These are phyloP conservation scores for Chlorella sorokiniana DNA, from an alignment of 139 green algal species.

Conservation along the genomic window DNA sequence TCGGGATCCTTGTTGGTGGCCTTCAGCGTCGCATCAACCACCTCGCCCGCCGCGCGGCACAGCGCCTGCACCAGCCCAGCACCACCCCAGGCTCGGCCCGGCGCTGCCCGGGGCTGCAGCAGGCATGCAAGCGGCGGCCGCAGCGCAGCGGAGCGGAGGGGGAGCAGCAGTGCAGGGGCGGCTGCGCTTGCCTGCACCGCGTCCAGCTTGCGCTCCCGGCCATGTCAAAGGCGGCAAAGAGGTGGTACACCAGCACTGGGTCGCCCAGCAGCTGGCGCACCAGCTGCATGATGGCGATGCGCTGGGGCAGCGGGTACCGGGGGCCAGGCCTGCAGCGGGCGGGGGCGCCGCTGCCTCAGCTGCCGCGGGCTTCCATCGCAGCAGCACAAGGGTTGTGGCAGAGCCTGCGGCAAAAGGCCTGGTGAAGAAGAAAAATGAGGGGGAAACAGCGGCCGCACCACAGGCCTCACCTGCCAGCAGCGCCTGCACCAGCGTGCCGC, in stretches of 20 bases:
- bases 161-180: not conserved
- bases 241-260: constrained; percentile 49
- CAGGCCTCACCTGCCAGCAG: constrained; percentile 55
- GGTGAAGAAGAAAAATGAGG: not conserved
- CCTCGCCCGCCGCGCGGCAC: constrained; percentile 31
- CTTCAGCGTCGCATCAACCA: constrained; percentile 40
- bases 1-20: constrained; percentile 33
- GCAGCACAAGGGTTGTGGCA: not conserved
- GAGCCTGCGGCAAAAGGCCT: not conserved
- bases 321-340: not conserved
- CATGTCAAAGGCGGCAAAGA: constrained; percentile 59
- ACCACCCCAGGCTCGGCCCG: not conserved
- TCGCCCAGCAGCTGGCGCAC: constrained; percentile 55
- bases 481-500: constrained; percentile 49
- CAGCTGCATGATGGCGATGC: constrained; percentile 55
- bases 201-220: constrained; percentile 50
- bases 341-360: too few relatives aligned
- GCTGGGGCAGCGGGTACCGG: constrained; percentile 45
- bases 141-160: not conserved
- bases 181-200: constrained; percentile 27
- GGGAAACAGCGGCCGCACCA: not conserved
- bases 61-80: constrained; percentile 30
- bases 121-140: too few relatives aligned
- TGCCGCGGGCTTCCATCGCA: too few relatives aligned
- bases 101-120: not conserved